Evolutionary conservation across 768 basidiomycete genomes (phyloP).

Genomic region (Mycena rebaudengoi): DNA sequence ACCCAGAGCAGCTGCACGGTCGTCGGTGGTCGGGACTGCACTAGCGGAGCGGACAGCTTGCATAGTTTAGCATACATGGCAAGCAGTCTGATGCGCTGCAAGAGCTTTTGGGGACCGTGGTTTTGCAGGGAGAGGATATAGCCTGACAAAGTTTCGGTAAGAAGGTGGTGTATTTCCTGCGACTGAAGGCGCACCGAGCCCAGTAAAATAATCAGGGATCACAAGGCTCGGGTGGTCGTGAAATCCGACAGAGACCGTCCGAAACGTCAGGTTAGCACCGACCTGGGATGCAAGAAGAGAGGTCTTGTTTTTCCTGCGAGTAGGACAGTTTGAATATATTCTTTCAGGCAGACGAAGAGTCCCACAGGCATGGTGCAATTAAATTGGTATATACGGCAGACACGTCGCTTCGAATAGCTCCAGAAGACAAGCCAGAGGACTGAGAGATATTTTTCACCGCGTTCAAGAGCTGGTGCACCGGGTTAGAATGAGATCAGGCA

Average conservation of each 20-base stretch:
- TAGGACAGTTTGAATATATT: not conserved
- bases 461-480: slow-evolving; percentile 1
- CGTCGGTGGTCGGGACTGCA: slow-evolving; percentile 20
- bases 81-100: slow-evolving; percentile 11
- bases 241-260: slow-evolving; percentile 12
- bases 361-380: slow-evolving; percentile 15
- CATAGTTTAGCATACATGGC: slow-evolving; percentile 22
- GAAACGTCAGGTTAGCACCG: not conserved
- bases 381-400: not conserved
- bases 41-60: slow-evolving; percentile 13
- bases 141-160: not conserved
- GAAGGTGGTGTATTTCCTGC: not conserved
- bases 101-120: not conserved
- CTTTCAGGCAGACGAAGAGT: not conserved
- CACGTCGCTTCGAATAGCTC: not conserved
- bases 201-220: slow-evolving; percentile 18
- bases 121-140: slow-evolving; percentile 14
- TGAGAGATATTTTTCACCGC: slow-evolving; percentile 10
- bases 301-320: not conserved
- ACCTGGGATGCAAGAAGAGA: not conserved
- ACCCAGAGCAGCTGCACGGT: slow-evolving; percentile 22
- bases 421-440: not conserved
- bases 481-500: not conserved
- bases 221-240: slow-evolving; percentile 16
- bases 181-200: slow-evolving; percentile 8